phyloP scores from a whole-genome alignment of 1,284 basidiomycete genomes.

The Testicularia cyperi region DNA sequence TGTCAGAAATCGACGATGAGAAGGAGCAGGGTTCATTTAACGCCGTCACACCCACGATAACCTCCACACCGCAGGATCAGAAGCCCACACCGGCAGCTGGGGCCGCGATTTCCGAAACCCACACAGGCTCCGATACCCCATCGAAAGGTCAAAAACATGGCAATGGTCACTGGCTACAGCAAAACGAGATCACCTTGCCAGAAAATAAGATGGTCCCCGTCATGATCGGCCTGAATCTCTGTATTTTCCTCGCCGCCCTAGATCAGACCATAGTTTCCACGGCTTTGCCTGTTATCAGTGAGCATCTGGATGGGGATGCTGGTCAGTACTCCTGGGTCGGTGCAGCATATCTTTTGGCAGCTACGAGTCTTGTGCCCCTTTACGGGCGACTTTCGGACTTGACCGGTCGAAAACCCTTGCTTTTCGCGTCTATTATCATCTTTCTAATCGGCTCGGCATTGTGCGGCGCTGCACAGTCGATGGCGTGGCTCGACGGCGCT shows the following conservation, averaged over 20 bases:
- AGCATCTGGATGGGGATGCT: conserved; percentile 24
- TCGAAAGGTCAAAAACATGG: background rate
- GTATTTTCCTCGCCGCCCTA: conserved; percentile 48
- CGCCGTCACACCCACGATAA: too few relatives aligned
- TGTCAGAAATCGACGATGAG: background rate
- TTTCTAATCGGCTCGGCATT: conserved; percentile 80
- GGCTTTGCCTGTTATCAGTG: conserved; percentile 56
- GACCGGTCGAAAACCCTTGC: conserved; percentile 68
- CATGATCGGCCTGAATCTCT: conserved; percentile 41
- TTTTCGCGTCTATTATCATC: conserved; percentile 70
- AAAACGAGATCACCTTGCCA: conserved; percentile 33
- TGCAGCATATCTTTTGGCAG: conserved; percentile 61
- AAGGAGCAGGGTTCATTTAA: too few relatives aligned
- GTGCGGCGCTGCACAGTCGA: conserved; percentile 77
- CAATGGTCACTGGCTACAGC: conserved; percentile 40
- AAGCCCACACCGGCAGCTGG: too few relatives aligned
- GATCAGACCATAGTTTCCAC: conserved; percentile 60
- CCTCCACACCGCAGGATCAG: too few relatives aligned
- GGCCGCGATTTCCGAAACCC: too few relatives aligned
- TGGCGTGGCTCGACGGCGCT: conserved; percentile 73
- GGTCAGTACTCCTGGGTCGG: conserved; percentile 61
- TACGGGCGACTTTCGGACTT: conserved; percentile 57
- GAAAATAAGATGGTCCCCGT: conserved; percentile 52
- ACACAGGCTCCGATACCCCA: too few relatives aligned
- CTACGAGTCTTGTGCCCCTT: conserved; percentile 60